Evolutionary conservation across 2,329 filamentous ascomycete species (phyloP).

Genomic region (Colletotrichum horii): DNA sequence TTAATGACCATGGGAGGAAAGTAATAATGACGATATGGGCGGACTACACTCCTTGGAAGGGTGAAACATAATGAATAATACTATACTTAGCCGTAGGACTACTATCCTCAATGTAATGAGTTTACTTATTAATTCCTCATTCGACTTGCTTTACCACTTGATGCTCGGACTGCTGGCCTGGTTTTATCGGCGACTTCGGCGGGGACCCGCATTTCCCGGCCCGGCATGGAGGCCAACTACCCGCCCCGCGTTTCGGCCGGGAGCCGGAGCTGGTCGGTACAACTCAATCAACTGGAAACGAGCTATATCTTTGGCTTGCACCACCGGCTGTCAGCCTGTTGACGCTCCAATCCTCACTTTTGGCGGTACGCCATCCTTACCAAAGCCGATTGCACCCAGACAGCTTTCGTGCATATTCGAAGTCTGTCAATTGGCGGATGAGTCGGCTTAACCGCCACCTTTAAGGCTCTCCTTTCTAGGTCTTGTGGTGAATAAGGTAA

Average conservation of each 20-base stretch:
- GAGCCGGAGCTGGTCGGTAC: not conserved
- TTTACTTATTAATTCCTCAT: not conserved
- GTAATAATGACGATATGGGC: not conserved
- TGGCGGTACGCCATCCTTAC: not conserved
- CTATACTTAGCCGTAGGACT: not conserved
- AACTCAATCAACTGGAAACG: rapidly evolving
- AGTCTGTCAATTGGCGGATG: not conserved
- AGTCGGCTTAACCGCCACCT: not conserved
- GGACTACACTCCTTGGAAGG: not conserved
- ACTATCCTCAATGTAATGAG: not conserved
- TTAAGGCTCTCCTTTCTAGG: not conserved
- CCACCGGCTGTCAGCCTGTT: not conserved
- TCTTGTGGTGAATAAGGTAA: not conserved
- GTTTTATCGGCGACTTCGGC: not conserved
- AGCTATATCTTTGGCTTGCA: not conserved
- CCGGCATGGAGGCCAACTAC: not conserved
- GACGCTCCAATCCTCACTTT: not conserved
- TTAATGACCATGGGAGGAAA: not conserved
- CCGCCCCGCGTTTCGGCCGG: rapidly evolving
- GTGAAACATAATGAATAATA: not conserved
- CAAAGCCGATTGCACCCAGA: not conserved
- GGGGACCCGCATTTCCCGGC: not conserved
- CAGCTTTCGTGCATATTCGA: not conserved
- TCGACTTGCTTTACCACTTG: not conserved
- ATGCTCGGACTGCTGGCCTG: not conserved